A percentile compares a stretch with the other conserved stretches of the same genome.
Conservation (phyloP, 805 yeast genomes). For the Danielozyma ontarioensis region DNA sequence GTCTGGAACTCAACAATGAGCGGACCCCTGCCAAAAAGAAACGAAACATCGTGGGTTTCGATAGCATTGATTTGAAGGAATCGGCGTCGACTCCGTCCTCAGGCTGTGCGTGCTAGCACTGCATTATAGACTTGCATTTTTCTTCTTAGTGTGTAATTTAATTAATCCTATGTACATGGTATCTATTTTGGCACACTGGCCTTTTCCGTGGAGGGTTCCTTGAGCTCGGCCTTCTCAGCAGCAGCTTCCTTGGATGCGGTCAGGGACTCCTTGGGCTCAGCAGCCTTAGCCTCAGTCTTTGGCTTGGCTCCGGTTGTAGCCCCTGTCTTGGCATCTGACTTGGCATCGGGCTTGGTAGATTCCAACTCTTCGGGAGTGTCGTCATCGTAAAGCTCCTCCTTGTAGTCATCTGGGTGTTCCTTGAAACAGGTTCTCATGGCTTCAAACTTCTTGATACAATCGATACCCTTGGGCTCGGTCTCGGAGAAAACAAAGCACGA, state of each 20-base stretch:
- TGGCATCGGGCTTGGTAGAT: no score
- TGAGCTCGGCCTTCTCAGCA: background rate
- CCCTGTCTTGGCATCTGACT: background rate
- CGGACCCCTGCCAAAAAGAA: constrained; percentile 2
- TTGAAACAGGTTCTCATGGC: constrained; percentile 94
- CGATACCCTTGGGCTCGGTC: constrained; percentile 94
- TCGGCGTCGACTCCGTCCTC: no score
- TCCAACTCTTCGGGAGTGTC: constrained; percentile 36
- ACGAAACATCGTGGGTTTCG: constrained; percentile 22
- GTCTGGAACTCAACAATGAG: constrained; percentile 14
- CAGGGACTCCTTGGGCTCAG: background rate
- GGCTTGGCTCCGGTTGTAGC: background rate
- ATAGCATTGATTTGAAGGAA: constrained; percentile 25
- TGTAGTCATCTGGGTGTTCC: constrained; percentile 85
- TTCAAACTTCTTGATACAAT: constrained; percentile 86
- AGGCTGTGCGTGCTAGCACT: constrained; percentile 16
- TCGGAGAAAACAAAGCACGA: constrained; percentile 92
- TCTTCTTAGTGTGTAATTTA: constrained; percentile 1
- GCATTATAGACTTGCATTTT: background rate
- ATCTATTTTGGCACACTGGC: background rate
- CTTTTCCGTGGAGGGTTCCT: background rate
- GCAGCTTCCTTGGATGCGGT: background rate
- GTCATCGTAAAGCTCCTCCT: constrained; percentile 84
- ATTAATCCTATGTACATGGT: background rate
- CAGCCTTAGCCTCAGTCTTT: background rate